phyloP scores from a whole-genome alignment of 2,329 filamentous ascomycete genomes.

The Pezicula neosporulosa region DNA sequence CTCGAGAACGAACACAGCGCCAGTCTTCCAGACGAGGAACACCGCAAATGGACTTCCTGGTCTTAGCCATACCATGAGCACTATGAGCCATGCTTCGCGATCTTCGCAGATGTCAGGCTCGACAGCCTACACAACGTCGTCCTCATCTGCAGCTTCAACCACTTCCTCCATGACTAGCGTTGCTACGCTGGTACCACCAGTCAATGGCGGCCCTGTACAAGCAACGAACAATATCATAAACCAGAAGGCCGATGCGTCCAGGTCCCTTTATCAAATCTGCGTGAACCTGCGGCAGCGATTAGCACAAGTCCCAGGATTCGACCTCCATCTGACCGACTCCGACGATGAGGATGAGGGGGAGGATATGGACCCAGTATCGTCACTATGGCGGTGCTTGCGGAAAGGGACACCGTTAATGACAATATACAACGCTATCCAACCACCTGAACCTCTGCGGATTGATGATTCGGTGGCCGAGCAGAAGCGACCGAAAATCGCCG shows the following conservation, averaged over 20 bases:
- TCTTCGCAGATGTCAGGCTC: slow-evolving; percentile 62
- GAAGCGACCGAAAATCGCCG: slow-evolving; percentile 80
- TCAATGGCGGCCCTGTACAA: slow-evolving; percentile 59
- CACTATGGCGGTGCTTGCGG: slow-evolving; percentile 84
- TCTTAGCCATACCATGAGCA: slow-evolving; percentile 27
- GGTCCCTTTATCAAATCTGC: slow-evolving; percentile 94
- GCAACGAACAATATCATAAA: slow-evolving; percentile 96
- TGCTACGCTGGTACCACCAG: slow-evolving; percentile 30
- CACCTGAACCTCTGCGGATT: slow-evolving; percentile 63
- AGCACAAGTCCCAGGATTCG: slow-evolving; percentile 79
- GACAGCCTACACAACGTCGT: slow-evolving; percentile 44
- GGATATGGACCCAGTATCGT: slow-evolving; percentile 77
- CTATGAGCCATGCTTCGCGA: slow-evolving; percentile 37
- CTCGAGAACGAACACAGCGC: slow-evolving; percentile 27
- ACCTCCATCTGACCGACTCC: slow-evolving; percentile 69
- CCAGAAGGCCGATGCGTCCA: slow-evolving; percentile 85
- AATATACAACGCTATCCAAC: slow-evolving; percentile 84
- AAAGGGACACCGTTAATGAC: slow-evolving; percentile 80
- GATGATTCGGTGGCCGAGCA: slow-evolving; percentile 62
- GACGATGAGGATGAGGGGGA: slow-evolving; percentile 64
- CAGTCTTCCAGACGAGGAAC: slow-evolving; percentile 20
- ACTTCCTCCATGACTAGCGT: slow-evolving; percentile 28
- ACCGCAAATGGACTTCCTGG: slow-evolving; percentile 15
- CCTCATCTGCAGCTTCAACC: slow-evolving; percentile 23
- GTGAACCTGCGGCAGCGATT: slow-evolving; percentile 79